A percentile compares a stretch with the other conserved stretches of the same genome.
phyloP scores from a whole-genome alignment of 1,284 basidiomycete species.

The Fistulinella staudtii region DNA sequence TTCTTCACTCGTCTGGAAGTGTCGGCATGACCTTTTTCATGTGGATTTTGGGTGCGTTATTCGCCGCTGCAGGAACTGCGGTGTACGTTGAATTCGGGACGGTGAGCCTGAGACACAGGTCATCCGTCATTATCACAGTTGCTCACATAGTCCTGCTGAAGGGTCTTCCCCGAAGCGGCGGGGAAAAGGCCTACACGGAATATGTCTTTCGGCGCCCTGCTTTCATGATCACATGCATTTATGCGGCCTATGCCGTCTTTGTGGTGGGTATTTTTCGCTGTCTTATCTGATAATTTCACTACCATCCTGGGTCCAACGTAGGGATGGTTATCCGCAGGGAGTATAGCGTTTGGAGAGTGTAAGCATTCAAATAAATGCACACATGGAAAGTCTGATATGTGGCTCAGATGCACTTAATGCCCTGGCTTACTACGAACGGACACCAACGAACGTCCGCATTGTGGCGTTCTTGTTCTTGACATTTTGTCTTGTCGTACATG shows the following conservation, averaged over 20 bases:
- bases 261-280: slow-evolving; percentile 39
- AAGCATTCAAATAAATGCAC: background rate
- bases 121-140: background rate
- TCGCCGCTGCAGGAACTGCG: slow-evolving; percentile 60
- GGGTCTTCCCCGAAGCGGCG: slow-evolving; percentile 67
- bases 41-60: slow-evolving; percentile 66
- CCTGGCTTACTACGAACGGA: slow-evolving; percentile 39
- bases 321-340: slow-evolving; percentile 54
- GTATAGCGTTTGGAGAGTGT: slow-evolving; percentile 69
- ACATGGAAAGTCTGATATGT: background rate
- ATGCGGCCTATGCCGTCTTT: slow-evolving; percentile 56
- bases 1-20: slow-evolving; percentile 62
- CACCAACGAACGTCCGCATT: slow-evolving; percentile 45
- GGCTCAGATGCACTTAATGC: slow-evolving; percentile 52
- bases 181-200: slow-evolving; percentile 76
- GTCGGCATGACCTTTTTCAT: slow-evolving; percentile 60
- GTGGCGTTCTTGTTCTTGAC: slow-evolving; percentile 55
- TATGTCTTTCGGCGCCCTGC: slow-evolving; percentile 62
- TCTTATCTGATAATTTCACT: background rate
- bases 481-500: slow-evolving; percentile 56
- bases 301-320: slow-evolving; percentile 5
- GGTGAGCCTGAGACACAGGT: slow-evolving; percentile 44
- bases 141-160: slow-evolving; percentile 19
- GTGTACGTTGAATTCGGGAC: slow-evolving; percentile 75
- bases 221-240: slow-evolving; percentile 59